Base-by-base conservation (phyloP, 202 grass and related monocot species). In the Elaeis oleifera region DNA sequence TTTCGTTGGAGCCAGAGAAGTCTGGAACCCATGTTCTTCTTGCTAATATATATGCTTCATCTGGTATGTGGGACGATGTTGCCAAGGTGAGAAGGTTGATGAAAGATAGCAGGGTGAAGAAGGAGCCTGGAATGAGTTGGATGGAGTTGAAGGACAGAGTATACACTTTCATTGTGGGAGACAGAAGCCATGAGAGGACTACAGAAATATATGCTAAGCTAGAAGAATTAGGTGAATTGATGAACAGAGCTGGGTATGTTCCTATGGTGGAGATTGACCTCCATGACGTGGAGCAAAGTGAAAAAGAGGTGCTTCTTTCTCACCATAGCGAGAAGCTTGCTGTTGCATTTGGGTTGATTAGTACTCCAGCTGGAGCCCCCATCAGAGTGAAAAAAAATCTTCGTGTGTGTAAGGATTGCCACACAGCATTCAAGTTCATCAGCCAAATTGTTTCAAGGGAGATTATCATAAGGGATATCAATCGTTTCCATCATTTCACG, bases 81-180 rank as follows among this genome's bases (percentile, higher is more conserved):
- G 79, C 92, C 20, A 84, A 75, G 75, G 83, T 80, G 39, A 67
- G 87, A 52, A 87, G 81, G 65, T 77, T 72, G 71, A 96, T 96
- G 92, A 80, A 74, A 70, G 74, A 91, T 23, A 83, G 54, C 55
- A 79, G 72, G 5, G 58, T 96, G 25, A 89, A 70, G 75, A 96
- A 96, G 71, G 79, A 96, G 60, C 84, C 87, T 62, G 92, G 84
- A 24, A 89, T 89, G 76, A 96, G 92, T 51, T 96, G 92, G 92
- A 80, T 96, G 13, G 92, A 96, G 76, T 23, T 75, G 62, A 96
- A 90, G 76, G 80, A 89, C 61, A 80, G 69, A 68, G 82, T 96
- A 53, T 88, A 91, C 70, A 89, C 87, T 65, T 96, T 89, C 72
- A 83, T 86, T 70, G 87, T 85, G 13, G 82, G 84, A 39, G 90